Evolutionary conservation across 768 basidiomycete genomes (phyloP).

Genomic region (Holtermannia corniformis): DNA sequence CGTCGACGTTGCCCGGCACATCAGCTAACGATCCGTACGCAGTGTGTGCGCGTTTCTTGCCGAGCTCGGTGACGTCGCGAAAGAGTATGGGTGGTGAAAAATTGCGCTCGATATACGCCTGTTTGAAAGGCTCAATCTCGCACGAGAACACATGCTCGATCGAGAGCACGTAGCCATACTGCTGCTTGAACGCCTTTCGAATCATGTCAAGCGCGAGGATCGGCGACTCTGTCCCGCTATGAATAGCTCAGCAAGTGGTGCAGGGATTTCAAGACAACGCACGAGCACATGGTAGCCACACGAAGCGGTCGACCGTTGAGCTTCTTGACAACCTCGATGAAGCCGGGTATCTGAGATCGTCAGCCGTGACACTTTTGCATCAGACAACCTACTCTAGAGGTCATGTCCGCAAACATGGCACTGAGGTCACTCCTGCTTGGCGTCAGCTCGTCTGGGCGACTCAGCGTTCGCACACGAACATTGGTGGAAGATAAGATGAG

Average conservation of each 20-base stretch:
- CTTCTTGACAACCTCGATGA: constrained; percentile 30
- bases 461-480: too few relatives aligned
- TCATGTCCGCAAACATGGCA: constrained; percentile 29
- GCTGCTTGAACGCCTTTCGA: constrained; percentile 61
- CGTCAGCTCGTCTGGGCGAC: too few relatives aligned
- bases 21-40: constrained; percentile 78
- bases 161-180: constrained; percentile 55
- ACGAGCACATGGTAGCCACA: constrained; percentile 79
- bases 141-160: constrained; percentile 92
- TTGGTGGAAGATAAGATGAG: too few relatives aligned
- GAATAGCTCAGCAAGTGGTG: too few relatives aligned
- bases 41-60: constrained; percentile 56
- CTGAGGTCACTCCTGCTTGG: too few relatives aligned
- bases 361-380: background rate
- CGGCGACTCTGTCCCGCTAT: constrained; percentile 91
- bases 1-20: constrained; percentile 83
- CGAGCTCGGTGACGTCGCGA: constrained; percentile 83
- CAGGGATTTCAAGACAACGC: constrained; percentile 1
- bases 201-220: constrained; percentile 81
- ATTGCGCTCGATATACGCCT: constrained; percentile 94
- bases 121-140: constrained; percentile 95
- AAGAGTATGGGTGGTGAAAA: constrained; percentile 87
- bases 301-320: constrained; percentile 69
- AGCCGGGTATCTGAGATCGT: constrained; percentile 19
- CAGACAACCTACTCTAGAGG: constrained; percentile 17